phyloP scores from a whole-genome alignment of 768 basidiomycete genomes.

The Phylloporus rhodoxanthus region DNA sequence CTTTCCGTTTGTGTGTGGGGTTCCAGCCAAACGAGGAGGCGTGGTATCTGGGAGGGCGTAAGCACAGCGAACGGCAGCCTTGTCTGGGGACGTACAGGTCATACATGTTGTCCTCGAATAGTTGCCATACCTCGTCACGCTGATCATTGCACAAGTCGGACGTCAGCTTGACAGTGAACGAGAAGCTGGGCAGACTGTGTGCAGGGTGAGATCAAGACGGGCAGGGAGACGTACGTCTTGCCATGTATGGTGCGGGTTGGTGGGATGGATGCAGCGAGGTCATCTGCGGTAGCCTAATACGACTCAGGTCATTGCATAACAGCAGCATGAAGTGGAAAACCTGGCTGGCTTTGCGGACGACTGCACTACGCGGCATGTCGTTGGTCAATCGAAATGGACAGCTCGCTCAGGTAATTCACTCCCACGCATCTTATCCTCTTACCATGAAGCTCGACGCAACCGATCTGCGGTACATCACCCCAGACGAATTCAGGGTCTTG shows the following conservation, averaged over 20 bases:
- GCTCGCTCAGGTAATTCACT: background rate
- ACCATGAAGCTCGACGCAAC: conserved; percentile 90
- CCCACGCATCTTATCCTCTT: background rate
- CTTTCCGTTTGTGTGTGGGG: conserved; percentile 46
- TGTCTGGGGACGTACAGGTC: conserved; percentile 26
- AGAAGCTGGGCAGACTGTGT: conserved; percentile 14
- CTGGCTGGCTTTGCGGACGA: conserved; percentile 30
- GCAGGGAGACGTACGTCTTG: conserved; percentile 12
- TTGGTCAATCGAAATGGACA: background rate
- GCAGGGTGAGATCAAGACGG: background rate
- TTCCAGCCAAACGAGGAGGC: conserved; percentile 65
- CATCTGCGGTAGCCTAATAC: conserved; percentile 18
- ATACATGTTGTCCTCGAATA: conserved; percentile 57
- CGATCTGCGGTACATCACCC: conserved; percentile 85
- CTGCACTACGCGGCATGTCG: conserved; percentile 17
- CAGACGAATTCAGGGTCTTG: conserved; percentile 93
- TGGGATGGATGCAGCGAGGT: conserved; percentile 17
- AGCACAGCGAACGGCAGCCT: background rate
- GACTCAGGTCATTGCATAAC: background rate
- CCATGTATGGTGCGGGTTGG: conserved; percentile 5
- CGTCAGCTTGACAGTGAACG: conserved; percentile 22
- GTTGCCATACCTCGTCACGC: conserved; percentile 44
- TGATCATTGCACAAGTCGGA: conserved; percentile 33
- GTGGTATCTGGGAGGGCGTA: conserved; percentile 40
- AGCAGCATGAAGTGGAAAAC: conserved; percentile 15